Evolutionary conservation across 2,329 filamentous ascomycete genomes (phyloP).

Genomic region (Elsinoe fawcettii): DNA sequence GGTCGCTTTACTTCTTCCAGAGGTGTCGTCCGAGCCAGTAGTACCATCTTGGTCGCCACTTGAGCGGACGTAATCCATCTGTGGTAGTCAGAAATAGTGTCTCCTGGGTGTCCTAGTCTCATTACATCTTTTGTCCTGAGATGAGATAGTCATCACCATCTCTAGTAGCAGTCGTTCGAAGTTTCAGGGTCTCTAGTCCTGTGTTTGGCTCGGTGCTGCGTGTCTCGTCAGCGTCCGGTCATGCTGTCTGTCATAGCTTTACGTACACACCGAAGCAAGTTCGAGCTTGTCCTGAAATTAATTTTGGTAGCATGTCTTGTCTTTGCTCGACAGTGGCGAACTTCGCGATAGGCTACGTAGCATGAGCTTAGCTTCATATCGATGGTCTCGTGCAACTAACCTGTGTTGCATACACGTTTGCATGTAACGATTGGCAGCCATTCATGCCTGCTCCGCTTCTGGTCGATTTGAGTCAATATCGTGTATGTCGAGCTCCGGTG

Average conservation of each 20-base stretch:
- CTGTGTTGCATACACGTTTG: conserved; percentile 67
- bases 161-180: conserved; percentile 57
- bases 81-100: neutral
- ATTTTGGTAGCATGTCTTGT: conserved; percentile 56
- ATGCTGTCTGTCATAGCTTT: neutral
- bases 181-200: conserved; percentile 66
- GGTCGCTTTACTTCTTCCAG: conserved; percentile 59
- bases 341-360: conserved; percentile 50
- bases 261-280: conserved; percentile 65
- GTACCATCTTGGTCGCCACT: conserved; percentile 73
- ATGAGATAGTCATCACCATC: conserved; percentile 58
- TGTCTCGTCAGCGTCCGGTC: neutral
- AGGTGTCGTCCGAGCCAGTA: conserved; percentile 68
- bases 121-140: conserved; percentile 65
- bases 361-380: neutral
- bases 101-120: neutral
- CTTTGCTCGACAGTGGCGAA: conserved; percentile 63
- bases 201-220: conserved; percentile 65
- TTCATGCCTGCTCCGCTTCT: conserved; percentile 69
- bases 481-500: neutral
- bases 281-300: conserved; percentile 64
- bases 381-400: conserved; percentile 21
- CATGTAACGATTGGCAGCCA: conserved; percentile 51
- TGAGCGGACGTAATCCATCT: conserved; percentile 78
- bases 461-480: conserved; percentile 11